Base-by-base conservation (phyloP, 208 protist species). In the Trypanosoma brucei region DNA sequence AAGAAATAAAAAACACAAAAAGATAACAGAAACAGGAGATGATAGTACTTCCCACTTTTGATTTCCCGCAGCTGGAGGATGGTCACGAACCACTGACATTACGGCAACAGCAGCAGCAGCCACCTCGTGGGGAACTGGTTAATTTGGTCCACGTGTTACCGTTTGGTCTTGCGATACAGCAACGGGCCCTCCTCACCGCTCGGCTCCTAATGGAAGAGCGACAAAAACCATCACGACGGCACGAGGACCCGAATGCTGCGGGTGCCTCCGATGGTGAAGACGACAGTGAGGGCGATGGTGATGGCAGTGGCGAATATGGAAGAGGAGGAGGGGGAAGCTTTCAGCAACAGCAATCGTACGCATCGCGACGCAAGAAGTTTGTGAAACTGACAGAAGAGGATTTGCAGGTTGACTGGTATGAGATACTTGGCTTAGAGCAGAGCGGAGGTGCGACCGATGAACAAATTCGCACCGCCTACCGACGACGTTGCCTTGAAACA, bases 401-500 rank as follows among this genome's bases (percentile, higher is more conserved):
- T 57, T 53, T 93, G 35, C 42, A 73, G 4, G 70, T 87, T 3
- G 81, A 95, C 75, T 95, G 89, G 89, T 95, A 95, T 62, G 89
- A 81, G n/a, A 70, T 95, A 33, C 74, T 95, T 42, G 76, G 84
- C 37, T 61, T 92, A 37, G 65, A 70, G 62, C 67, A 91, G 55
- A 63, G 62, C n/a, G 82, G 91, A 13, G 74, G 62, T 0, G 76
- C 84, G 14, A 85, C 82, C 0, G 86, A 90, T 13, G 83, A 91
- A 7, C 76, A 93, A 52, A 84, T 95, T 54, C 76, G 76, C 9
- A 57, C 76, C 0, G 95, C 95, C 1, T 98, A 98, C 82, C 90
- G 92, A 14, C 80, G 84, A 44, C 79, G 88, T 46, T 96, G 92
- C 64, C 76, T 98, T 0, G 92, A 97, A 54, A 97, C 92, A 6